Evolutionary conservation across 176 grass and related monocot species (phyloP).

Genomic region (Juncus inflexus): DNA sequence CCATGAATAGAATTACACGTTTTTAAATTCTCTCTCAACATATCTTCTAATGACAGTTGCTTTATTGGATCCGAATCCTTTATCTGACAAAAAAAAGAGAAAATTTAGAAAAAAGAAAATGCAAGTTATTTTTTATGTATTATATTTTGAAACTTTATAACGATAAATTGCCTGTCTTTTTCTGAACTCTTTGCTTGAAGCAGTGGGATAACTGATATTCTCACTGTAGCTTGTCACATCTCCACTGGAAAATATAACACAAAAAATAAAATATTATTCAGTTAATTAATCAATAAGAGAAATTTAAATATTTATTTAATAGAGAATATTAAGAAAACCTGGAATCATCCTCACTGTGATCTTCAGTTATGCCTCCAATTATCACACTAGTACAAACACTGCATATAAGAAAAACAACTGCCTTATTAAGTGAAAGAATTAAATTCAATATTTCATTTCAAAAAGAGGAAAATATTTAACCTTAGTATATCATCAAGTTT

Average conservation of each 20-base stretch:
- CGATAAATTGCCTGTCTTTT: constrained; percentile 60
- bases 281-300: background rate
- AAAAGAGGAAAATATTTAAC: constrained; percentile 23
- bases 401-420: constrained; percentile 28
- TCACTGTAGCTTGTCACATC: constrained; percentile 77
- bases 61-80: constrained; percentile 74
- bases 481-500: constrained; percentile 98
- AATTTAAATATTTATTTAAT: no score
- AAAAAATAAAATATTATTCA: constrained; percentile 19
- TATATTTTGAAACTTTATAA: background rate
- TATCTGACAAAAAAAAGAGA: background rate
- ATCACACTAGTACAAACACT: constrained; percentile 94
- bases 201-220: constrained; percentile 46
- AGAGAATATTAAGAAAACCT: constrained; percentile 36
- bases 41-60: constrained; percentile 67
- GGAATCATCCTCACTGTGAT: constrained; percentile 61
- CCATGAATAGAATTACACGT: constrained; percentile 80
- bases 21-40: constrained; percentile 87
- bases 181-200: constrained; percentile 69
- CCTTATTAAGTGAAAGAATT: background rate
- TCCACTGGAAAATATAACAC: constrained; percentile 36
- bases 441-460: background rate
- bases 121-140: no score
- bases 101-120: constrained; percentile 11
- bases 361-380: constrained; percentile 56